Evolutionary conservation across 208 protist species (phyloP).

Genomic region (Wallacemonas sp.): DNA sequence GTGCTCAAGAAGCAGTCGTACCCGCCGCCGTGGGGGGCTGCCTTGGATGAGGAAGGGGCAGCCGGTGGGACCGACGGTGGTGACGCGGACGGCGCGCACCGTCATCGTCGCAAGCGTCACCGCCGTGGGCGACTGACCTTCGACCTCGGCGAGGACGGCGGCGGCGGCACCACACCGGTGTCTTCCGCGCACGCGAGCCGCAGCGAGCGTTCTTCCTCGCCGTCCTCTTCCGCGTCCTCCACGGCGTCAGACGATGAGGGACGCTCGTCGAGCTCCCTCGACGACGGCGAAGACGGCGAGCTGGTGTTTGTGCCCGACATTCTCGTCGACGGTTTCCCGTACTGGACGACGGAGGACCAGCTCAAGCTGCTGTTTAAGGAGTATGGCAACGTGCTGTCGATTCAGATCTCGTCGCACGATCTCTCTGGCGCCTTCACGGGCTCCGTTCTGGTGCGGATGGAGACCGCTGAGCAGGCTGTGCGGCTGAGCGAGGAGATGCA

Average conservation of each 20-base stretch:
- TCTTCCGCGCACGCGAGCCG: neutral
- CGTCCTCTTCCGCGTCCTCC: too few species aligned
- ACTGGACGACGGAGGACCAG: slow-evolving; percentile 80
- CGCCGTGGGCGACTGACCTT: neutral
- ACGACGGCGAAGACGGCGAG: slow-evolving; percentile 14
- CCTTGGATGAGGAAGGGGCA: neutral
- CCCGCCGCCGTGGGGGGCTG: slow-evolving; percentile 1
- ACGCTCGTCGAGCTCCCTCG: slow-evolving; percentile 6
- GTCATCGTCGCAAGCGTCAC: slow-evolving; percentile 3
- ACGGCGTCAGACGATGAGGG: neutral
- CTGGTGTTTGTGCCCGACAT: slow-evolving; percentile 75
- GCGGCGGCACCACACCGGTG: neutral
- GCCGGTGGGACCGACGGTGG: neutral
- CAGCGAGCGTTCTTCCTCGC: neutral
- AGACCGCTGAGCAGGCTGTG: slow-evolving; percentile 64
- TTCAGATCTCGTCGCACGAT: slow-evolving; percentile 76
- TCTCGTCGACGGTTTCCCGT: slow-evolving; percentile 79
- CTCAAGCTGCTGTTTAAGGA: slow-evolving; percentile 64
- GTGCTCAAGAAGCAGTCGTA: slow-evolving; percentile 10
- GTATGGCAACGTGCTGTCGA: slow-evolving; percentile 53
- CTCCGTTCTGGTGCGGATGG: slow-evolving; percentile 75
- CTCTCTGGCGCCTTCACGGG: slow-evolving; percentile 78
- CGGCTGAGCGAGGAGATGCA: slow-evolving; percentile 61
- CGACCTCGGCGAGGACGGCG: neutral
- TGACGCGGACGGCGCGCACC: neutral